A percentile compares a stretch with the other conserved stretches of the same genome.
Conservation (phyloP, 345 rosid species). For the Bruguiera sexangula region DNA sequence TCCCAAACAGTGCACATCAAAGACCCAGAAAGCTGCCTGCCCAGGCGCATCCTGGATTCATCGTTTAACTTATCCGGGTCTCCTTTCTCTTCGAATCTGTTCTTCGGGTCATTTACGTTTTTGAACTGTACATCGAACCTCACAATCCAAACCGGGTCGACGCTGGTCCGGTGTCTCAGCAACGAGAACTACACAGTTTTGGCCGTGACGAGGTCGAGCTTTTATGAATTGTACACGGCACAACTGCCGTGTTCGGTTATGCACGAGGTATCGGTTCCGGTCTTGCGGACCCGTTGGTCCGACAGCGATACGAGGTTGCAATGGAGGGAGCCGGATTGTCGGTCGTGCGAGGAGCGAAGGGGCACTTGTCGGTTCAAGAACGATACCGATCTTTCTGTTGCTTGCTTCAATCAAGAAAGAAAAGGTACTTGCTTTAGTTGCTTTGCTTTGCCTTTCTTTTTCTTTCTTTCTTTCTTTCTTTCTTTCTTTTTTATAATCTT, state of each 20-base stretch:
- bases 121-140: constrained; percentile 30
- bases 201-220: background rate
- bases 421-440: constrained; percentile 8
- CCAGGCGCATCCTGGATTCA: constrained; percentile 21
- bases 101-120: constrained; percentile 13
- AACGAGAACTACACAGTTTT: constrained; percentile 23
- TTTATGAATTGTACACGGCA: background rate
- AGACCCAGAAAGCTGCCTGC: constrained; percentile 44
- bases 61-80: constrained; percentile 27
- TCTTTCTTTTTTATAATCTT: too few species aligned
- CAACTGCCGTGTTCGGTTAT: constrained; percentile 14
- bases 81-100: constrained; percentile 6
- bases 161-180: constrained; percentile 39
- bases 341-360: constrained; percentile 26
- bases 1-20: constrained; percentile 23
- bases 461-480: background rate
- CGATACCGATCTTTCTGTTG: constrained; percentile 4
- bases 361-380: constrained; percentile 36
- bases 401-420: constrained; percentile 26
- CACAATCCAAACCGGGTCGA: background rate
- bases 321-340: constrained; percentile 46
- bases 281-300: constrained; percentile 3
- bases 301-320: constrained; percentile 15
- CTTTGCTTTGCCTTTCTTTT: background rate
- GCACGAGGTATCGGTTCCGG: constrained; percentile 20